Percentiles rank a stretch among this genome's conserved stretches.
Conservation (phyloP, 2,329 filamentous ascomycete genomes). For the Diaporthe sp. region DNA sequence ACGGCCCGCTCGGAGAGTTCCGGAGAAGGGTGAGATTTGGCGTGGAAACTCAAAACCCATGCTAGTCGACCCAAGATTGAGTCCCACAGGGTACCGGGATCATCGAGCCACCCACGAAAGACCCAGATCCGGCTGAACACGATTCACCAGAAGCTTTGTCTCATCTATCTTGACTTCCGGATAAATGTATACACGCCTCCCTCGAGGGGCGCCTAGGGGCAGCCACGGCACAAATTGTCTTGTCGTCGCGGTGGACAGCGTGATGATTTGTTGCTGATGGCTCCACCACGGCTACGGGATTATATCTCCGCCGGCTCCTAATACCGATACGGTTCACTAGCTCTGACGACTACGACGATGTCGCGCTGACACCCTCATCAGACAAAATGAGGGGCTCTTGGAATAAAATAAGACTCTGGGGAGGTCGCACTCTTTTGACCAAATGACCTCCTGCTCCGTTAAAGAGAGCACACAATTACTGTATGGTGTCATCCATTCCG, state of each 20-base stretch:
- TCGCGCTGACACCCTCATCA: background rate
- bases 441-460: background rate
- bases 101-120: background rate
- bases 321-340: background rate
- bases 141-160: background rate
- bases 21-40: background rate
- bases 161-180: background rate
- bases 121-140: background rate
- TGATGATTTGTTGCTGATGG: background rate
- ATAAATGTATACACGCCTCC: background rate
- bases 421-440: too few relatives aligned
- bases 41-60: background rate
- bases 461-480: background rate
- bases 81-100: background rate
- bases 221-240: background rate
- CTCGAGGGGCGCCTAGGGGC: accelerated
- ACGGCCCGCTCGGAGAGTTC: background rate
- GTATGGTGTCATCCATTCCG: background rate
- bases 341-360: background rate
- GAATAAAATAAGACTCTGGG: background rate
- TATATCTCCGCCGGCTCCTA: constrained; percentile 3
- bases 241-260: too few relatives aligned
- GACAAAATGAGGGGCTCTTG: background rate
- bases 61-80: background rate
- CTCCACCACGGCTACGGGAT: background rate